A percentile compares a stretch with the other conserved stretches of the same genome.
These are phyloP conservation scores for Penicillium canariense DNA, from an alignment of 495 filamentous ascomycete species.

Conservation along the genomic window DNA sequence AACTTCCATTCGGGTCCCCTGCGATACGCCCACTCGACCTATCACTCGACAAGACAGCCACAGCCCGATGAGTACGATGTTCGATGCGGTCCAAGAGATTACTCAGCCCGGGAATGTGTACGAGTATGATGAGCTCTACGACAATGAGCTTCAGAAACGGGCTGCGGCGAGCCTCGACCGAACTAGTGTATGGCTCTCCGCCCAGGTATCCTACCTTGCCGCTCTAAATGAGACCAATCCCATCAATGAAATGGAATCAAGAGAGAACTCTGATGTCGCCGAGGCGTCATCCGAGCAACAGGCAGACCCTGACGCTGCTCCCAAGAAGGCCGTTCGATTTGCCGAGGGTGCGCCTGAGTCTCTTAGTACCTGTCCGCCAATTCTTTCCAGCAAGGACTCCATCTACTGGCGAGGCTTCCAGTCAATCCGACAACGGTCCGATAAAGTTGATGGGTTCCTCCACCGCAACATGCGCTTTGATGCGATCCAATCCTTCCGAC, in stretches of 20 bases:
- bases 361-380: constrained; percentile 30
- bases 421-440: constrained; percentile 57
- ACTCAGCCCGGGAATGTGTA: constrained; percentile 41
- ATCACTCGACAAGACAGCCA: constrained; percentile 18
- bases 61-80: constrained; percentile 33
- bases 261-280: constrained; percentile 17
- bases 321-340: constrained; percentile 78
- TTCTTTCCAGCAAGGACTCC: constrained; percentile 59
- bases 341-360: constrained; percentile 50
- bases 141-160: constrained; percentile 60
- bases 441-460: constrained; percentile 70
- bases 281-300: constrained; percentile 20
- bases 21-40: constrained; percentile 23
- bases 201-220: constrained; percentile 73
- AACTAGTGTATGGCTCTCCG: constrained; percentile 76
- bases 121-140: constrained; percentile 70
- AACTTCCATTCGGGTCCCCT: constrained; percentile 54
- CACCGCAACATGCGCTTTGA: constrained; percentile 84
- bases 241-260: constrained; percentile 44
- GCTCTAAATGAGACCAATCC: constrained; percentile 66
- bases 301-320: constrained; percentile 17
- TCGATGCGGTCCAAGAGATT: constrained; percentile 38
- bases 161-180: constrained; percentile 70
- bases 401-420: constrained; percentile 93
- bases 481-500: constrained; percentile 78